phyloP scores from a whole-genome alignment of 805 yeast genomes.

The Kazachstania martiniae region DNA sequence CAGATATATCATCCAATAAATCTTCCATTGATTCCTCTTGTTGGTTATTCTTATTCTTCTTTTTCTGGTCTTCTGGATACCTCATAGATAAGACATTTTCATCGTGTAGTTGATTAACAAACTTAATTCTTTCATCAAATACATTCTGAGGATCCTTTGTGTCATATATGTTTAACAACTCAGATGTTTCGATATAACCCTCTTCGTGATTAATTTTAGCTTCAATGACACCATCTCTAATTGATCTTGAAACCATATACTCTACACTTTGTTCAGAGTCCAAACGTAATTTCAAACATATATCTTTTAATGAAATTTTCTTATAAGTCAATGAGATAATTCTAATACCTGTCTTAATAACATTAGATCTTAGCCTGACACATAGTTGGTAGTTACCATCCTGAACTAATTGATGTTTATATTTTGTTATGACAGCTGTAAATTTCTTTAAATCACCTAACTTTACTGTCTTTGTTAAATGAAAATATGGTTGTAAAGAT shows the following conservation, averaged over 20 bases:
- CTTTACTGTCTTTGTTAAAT: slow-evolving; percentile 84
- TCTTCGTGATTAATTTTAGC: slow-evolving; percentile 84
- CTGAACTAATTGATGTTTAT: slow-evolving; percentile 48
- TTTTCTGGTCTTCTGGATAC: slow-evolving; percentile 45
- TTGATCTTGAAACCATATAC: slow-evolving; percentile 92
- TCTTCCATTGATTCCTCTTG: slow-evolving; percentile 17
- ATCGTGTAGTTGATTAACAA: slow-evolving; percentile 81
- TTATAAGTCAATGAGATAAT: slow-evolving; percentile 86
- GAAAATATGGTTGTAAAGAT: slow-evolving; percentile 69
- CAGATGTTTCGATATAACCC: slow-evolving; percentile 87
- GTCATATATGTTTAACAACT: slow-evolving; percentile 75
- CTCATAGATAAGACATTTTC: slow-evolving; percentile 93
- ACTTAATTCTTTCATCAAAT: slow-evolving; percentile 87
- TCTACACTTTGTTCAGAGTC: slow-evolving; percentile 95
- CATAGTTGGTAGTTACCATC: slow-evolving; percentile 83
- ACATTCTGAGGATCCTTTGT: slow-evolving; percentile 78
- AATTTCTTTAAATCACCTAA: slow-evolving; percentile 81
- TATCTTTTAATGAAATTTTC: slow-evolving; percentile 82
- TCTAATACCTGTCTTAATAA: slow-evolving; percentile 94
- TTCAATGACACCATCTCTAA: slow-evolving; percentile 94
- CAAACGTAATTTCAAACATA: slow-evolving; percentile 81
- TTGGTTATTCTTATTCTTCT: slow-evolving; percentile 5
- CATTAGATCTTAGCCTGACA: slow-evolving; percentile 86
- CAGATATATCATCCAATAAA: slow-evolving; percentile 23
- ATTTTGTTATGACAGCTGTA: slow-evolving; percentile 54